Base-by-base conservation (phyloP, 768 basidiomycete genomes). In the Gymnopilus dilepis region DNA sequence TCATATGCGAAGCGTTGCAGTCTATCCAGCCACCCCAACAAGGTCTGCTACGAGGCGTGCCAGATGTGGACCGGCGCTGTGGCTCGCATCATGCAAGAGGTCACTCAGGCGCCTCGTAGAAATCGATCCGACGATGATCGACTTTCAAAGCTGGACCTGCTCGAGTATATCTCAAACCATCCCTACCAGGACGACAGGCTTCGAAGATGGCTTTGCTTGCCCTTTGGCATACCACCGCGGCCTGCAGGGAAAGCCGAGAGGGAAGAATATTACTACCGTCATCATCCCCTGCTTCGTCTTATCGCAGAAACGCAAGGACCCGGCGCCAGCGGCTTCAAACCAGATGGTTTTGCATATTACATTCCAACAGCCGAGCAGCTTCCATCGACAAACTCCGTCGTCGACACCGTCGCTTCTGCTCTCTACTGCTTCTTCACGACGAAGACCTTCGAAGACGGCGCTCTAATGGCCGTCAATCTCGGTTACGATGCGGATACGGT, bases 371-470 rank as follows among this genome's bases (percentile, higher is more conserved):
- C 34, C 1, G 45, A 61, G 0, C 65, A 68, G 9, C 71, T 82
- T 26, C 74, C 76, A 2, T 81, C 80, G 1, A 67, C 76, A 0
- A 79, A 78, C 11, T 81, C 76, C 58, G 79, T 81, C 19, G 63
- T 78, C 2, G 68, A 82, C 62, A 78, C 77, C 0, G 62, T 80
- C 11, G 69, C 78, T 6, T 77, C 80, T 1, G 80, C 78, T 6
- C 69, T 82, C 2, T 82, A 81, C 58, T 80, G 80, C 47, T 82
- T 82, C 67, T 73, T 82, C 22, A 73, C 76, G 2, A 81, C 80
- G 15, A 64, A 70, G 33, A 77, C 68, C 2, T 82, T 82, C 56
- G 80, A 82, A 56, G 74, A 76, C 6, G 82, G 82, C 8, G 82
- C 80, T 3, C 65, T 81, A 41, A 72, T 81, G 68, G 78, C 77